Percentiles rank a stretch among this genome's conserved stretches.
Evolutionary conservation across 139 green algal genomes (phyloP).

Genomic region (Chlorella sp.): DNA sequence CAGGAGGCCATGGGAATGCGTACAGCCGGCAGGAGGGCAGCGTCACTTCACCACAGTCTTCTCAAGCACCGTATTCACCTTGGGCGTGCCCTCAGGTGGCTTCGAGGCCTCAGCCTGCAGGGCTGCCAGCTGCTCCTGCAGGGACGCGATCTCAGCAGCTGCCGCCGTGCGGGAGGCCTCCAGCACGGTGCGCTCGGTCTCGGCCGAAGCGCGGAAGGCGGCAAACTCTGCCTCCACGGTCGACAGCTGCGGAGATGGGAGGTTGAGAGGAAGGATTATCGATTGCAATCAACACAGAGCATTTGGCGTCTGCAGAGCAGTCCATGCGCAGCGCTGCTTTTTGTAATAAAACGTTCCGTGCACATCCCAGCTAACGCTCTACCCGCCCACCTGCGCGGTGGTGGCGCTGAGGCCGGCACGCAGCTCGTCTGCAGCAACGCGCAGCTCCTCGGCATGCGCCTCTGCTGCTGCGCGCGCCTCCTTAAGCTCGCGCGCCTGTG

Average conservation of each 20-base stretch:
- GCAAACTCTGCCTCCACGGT: conserved; percentile 17
- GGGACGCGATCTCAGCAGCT: background rate
- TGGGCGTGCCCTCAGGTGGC: background rate
- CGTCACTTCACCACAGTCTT: no score
- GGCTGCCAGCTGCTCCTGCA: background rate
- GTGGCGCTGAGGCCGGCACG: background rate
- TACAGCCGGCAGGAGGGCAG: no score
- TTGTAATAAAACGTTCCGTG: no score
- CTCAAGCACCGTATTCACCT: background rate
- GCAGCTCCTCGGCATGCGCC: conserved; percentile 5
- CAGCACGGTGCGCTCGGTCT: background rate
- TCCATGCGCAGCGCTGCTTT: no score
- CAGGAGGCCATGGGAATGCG: no score
- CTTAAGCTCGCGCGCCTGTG: background rate
- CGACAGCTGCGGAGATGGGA: background rate
- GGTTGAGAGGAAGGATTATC: no score
- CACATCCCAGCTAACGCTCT: no score
- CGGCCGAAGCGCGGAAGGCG: background rate
- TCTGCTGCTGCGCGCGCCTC: background rate
- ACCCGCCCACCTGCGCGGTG: conserved; percentile 1
- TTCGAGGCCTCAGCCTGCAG: background rate
- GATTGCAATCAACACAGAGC: no score
- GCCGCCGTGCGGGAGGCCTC: background rate
- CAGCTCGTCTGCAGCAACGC: conserved; percentile 19
- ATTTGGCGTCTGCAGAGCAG: no score